Conservation (phyloP, 1,284 basidiomycete genomes). For the Cutaneotrichosporon dermatis region DNA sequence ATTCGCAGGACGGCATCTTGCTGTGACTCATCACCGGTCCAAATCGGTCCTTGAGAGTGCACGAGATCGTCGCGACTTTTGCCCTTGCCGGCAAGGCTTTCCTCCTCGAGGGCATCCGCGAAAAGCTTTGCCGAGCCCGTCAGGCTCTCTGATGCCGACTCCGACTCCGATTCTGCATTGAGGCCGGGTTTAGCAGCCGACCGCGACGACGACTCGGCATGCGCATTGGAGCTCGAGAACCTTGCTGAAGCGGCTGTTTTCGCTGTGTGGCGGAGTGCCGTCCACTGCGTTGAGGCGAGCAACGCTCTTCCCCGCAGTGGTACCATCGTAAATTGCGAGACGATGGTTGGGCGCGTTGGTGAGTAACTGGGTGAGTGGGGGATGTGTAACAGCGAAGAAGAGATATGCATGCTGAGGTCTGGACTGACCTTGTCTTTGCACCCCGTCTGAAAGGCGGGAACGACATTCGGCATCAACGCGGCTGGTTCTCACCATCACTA, state of each 20-base stretch:
- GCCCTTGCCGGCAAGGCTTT: slow-evolving; percentile 19
- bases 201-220: no score
- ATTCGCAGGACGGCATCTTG: slow-evolving; percentile 73
- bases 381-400: no score
- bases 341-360: neutral
- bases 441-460: no score
- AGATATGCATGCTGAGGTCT: no score
- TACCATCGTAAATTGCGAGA: slow-evolving; percentile 6
- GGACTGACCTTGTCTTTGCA: no score
- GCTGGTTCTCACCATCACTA: no score
- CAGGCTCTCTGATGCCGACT: slow-evolving; percentile 4
- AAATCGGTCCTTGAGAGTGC: slow-evolving; percentile 49
- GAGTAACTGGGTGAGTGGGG: neutral
- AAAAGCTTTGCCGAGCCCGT: slow-evolving; percentile 64
- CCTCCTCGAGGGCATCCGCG: slow-evolving; percentile 63
- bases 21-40: slow-evolving; percentile 70
- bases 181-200: no score
- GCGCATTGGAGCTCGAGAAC: no score
- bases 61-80: slow-evolving; percentile 39
- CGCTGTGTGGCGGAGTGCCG: neutral
- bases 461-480: no score
- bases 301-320: slow-evolving; percentile 11
- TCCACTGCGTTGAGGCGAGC: slow-evolving; percentile 5
- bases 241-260: no score
- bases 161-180: no score